Conservation (phyloP, 441 rosid genomes). For the Eruca vesicaria region DNA sequence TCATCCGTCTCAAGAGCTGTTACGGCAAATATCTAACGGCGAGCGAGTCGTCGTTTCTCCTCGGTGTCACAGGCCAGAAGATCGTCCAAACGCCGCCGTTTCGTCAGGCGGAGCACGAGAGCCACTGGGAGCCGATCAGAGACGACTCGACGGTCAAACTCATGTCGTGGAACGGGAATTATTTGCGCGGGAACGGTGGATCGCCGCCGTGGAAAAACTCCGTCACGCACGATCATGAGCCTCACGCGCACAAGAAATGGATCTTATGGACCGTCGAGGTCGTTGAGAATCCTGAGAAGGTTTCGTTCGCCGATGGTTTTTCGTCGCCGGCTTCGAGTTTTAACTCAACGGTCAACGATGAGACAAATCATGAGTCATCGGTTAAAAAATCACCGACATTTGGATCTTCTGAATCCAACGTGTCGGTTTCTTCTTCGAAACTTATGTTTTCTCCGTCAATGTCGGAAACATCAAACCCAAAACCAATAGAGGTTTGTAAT, state of each 20-base stretch:
- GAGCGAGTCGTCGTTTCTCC: constrained; percentile 43
- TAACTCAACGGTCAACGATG: constrained; percentile 43
- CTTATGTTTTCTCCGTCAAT: constrained; percentile 40
- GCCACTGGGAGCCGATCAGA: constrained; percentile 56
- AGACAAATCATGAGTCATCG: constrained; percentile 47
- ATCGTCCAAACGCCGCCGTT: constrained; percentile 43
- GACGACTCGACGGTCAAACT: constrained; percentile 55
- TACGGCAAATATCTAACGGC: constrained; percentile 53
- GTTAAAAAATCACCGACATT: background rate
- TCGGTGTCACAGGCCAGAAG: constrained; percentile 60
- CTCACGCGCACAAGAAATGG: constrained; percentile 51
- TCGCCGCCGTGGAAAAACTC: constrained; percentile 69
- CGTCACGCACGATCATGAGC: constrained; percentile 59
- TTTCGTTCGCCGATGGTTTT: constrained; percentile 42
- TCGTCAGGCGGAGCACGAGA: constrained; percentile 33
- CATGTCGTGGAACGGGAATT: constrained; percentile 58
- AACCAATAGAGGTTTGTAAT: constrained; percentile 26
- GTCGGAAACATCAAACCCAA: constrained; percentile 37
- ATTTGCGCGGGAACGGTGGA: constrained; percentile 62
- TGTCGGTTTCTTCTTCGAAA: constrained; percentile 36
- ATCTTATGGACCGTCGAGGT: constrained; percentile 51
- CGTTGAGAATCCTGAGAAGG: constrained; percentile 35
- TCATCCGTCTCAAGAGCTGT: constrained; percentile 53
- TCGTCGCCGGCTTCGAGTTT: constrained; percentile 48
- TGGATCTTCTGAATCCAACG: constrained; percentile 28